Evolutionary conservation across 805 yeast species (phyloP), one percentile per base, ranked within the genome.

Genomic region (Saitoella complicata): DNA sequence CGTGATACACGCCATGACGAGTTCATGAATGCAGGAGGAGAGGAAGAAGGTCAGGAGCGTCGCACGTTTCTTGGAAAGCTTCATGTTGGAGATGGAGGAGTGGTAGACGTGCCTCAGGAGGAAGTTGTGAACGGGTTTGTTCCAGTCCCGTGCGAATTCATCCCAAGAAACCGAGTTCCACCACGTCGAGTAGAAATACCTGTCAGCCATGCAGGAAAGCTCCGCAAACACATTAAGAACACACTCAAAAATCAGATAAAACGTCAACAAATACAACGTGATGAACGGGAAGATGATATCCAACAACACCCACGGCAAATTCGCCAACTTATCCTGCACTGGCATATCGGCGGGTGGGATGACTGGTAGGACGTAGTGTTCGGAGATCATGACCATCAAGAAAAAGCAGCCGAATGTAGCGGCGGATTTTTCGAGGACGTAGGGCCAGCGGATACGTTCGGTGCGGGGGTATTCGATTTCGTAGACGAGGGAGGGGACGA

Each of bases 161-260:
- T 82, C 82, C 95, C 96, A 91, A 38, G 84, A 80, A 12, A 80
- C 75, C 49, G 93, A 82, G 54, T 87, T 84, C 98, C 99, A 91
- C 98, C 98, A 93, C 39, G 85, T 82, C 3, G 94, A 88, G 58
- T 93, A 91, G 61, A 91, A 91, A 52, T 81, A 81, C 42, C 98
- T 73, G 59, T 91, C 96, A 4, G 84, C 95, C 63, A 78, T 93
- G 43, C 70, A 57, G 10, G 94, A 78, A 36, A 88, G 65, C 59
- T 91, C 98, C 0, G 95, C 97, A 53, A 93, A 72, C 29, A 81
- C 80, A 57, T 87, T 88, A 53, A 87, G 66, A 42, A 88, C 88
- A 5, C 88, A 79, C 55, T 91, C 97, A 98, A 98, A 93, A 49
- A 93, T 91, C 49, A 91, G 66, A 58, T 82, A 87, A 63, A 87